These are phyloP conservation scores for Cladosporium colombiae DNA, from an alignment of 2,329 filamentous ascomycete species.

Conservation along the genomic window DNA sequence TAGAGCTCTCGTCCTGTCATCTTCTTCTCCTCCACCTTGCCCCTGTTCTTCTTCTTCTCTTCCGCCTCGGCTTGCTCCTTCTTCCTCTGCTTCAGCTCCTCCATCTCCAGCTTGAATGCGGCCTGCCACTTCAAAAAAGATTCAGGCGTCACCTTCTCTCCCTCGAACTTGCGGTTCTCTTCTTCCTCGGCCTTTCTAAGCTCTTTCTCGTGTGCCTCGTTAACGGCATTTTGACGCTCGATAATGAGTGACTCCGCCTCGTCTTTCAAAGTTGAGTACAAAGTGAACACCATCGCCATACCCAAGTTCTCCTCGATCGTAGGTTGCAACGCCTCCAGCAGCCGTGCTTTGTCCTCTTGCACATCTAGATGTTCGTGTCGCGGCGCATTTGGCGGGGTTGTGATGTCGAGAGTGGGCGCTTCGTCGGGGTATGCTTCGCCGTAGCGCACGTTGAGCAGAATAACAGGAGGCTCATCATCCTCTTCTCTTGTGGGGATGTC, in stretches of 20 bases:
- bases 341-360: slow-evolving; percentile 71
- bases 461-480: slow-evolving; percentile 56
- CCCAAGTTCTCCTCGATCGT: slow-evolving; percentile 90
- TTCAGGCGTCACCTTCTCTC: slow-evolving; percentile 82
- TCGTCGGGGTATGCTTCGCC: slow-evolving; percentile 89
- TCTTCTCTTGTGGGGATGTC: slow-evolving; percentile 63
- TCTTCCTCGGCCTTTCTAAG: slow-evolving; percentile 72
- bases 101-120: slow-evolving; percentile 76
- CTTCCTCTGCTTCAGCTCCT: slow-evolving; percentile 61
- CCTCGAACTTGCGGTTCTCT: slow-evolving; percentile 96
- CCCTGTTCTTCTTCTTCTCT: slow-evolving; percentile 54
- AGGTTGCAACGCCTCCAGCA: slow-evolving; percentile 70
- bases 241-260: slow-evolving; percentile 81
- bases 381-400: slow-evolving; percentile 67
- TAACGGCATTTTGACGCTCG: slow-evolving; percentile 67
- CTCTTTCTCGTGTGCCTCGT: slow-evolving; percentile 55
- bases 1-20: slow-evolving; percentile 62
- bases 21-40: slow-evolving; percentile 75
- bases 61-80: slow-evolving; percentile 71
- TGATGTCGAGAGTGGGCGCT: slow-evolving; percentile 78
- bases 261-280: slow-evolving; percentile 86
- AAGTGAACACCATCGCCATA: slow-evolving; percentile 96
- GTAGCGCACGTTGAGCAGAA: slow-evolving; percentile 84
- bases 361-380: slow-evolving; percentile 76
- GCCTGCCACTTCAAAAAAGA: slow-evolving; percentile 82